Conservation (phyloP, 2,329 filamentous ascomycete species). For the Alternaria arborescens region DNA sequence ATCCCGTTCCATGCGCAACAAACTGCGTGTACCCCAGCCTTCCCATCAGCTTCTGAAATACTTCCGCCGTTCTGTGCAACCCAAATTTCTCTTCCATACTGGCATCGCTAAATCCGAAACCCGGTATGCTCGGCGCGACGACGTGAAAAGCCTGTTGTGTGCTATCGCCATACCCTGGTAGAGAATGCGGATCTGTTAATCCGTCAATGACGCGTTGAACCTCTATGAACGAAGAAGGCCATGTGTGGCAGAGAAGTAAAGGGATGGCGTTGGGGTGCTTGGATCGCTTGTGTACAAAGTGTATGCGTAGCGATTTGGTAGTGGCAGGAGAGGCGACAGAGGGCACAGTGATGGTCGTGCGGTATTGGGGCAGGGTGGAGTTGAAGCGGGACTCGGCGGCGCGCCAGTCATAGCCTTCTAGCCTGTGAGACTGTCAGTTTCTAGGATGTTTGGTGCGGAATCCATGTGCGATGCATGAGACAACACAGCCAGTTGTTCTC, state of each 20-base stretch:
- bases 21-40: conserved; percentile 68
- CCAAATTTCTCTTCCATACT: conserved; percentile 61
- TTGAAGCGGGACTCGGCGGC: conserved; percentile 68
- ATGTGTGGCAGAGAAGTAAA: conserved; percentile 70
- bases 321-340: conserved; percentile 21
- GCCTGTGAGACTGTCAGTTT: conserved; percentile 49
- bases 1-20: conserved; percentile 64
- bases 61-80: conserved; percentile 62
- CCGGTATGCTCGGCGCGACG: conserved; percentile 72
- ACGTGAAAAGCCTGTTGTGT: conserved; percentile 65
- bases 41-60: conserved; percentile 68
- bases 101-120: conserved; percentile 72
- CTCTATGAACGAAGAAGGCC: conserved; percentile 71
- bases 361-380: conserved; percentile 68
- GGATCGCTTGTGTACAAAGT: conserved; percentile 71
- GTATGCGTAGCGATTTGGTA: conserved; percentile 60
- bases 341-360: conserved; percentile 61
- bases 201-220: conserved; percentile 64
- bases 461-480: neutral
- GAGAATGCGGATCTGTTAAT: conserved; percentile 63
- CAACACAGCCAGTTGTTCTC: neutral
- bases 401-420: conserved; percentile 72
- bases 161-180: conserved; percentile 32
- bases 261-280: conserved; percentile 65
- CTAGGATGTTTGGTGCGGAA: neutral